These are phyloP conservation scores for Mucor sp. DNA, from an alignment of 371 early-diverging fungal species.

Conservation along the genomic window DNA sequence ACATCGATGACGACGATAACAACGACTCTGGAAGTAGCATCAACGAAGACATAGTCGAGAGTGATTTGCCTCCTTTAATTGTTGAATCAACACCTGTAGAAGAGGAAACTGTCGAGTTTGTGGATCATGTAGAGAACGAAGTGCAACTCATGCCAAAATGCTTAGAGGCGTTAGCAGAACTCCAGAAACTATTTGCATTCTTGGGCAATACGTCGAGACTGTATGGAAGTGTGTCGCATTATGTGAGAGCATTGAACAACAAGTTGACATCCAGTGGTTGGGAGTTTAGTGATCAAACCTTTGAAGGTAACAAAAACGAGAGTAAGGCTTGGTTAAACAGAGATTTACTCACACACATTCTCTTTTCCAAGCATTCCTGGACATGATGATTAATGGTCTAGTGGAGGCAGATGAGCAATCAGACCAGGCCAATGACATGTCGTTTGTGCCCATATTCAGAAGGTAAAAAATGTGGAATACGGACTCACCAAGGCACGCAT, in stretches of 20 bases:
- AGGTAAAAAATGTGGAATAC: slow-evolving; percentile 6
- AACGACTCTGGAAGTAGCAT: not conserved
- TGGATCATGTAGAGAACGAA: slow-evolving; percentile 14
- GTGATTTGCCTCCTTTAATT: slow-evolving; percentile 5
- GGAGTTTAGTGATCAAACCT: slow-evolving; percentile 25
- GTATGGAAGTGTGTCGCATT: slow-evolving; percentile 31
- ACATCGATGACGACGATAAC: not conserved
- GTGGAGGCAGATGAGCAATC: slow-evolving; percentile 21
- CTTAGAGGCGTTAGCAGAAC: slow-evolving; percentile 27
- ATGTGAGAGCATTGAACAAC: slow-evolving; percentile 24
- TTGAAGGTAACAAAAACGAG: slow-evolving; percentile 23
- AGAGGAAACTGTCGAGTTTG: not conserved
- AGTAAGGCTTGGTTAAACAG: not conserved
- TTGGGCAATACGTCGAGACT: slow-evolving; percentile 25
- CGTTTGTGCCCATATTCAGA: slow-evolving; percentile 15
- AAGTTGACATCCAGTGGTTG: slow-evolving; percentile 14
- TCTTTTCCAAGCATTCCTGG: slow-evolving; percentile 21
- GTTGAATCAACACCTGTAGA: not conserved
- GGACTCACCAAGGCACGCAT: not conserved
- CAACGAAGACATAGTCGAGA: slow-evolving; percentile 3
- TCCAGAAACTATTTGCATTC: slow-evolving; percentile 43
- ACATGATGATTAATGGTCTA: slow-evolving; percentile 23
- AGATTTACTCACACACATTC: not conserved
- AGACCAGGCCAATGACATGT: not conserved
- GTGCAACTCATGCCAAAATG: slow-evolving; percentile 17